Evolutionary conservation across 2,329 filamentous ascomycete species (phyloP).

Genomic region (Penicillium sp.): DNA sequence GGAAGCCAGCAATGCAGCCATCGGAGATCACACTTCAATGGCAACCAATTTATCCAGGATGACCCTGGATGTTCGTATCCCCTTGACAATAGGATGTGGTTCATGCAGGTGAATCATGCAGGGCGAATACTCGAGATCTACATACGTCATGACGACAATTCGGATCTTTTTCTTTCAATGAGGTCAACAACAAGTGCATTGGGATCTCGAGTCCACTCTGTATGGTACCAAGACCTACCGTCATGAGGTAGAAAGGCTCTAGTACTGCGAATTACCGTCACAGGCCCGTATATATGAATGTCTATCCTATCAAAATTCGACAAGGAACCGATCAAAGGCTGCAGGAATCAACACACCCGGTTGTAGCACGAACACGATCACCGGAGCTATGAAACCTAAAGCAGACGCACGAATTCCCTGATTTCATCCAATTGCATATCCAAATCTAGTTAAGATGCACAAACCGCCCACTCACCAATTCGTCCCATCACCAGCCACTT

Average conservation of each 20-base stretch:
- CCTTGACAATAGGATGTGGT: not conserved
- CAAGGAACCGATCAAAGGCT: not conserved
- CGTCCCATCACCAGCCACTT: not conserved
- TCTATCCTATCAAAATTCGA: not conserved
- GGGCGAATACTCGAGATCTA: not conserved
- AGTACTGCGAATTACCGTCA: not conserved
- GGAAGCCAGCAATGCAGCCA: not conserved
- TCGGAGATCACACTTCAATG: not conserved
- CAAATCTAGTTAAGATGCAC: not conserved
- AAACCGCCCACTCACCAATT: not conserved
- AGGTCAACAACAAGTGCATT: too few species aligned
- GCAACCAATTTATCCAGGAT: not conserved
- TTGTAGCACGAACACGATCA: not conserved
- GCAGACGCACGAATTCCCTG: not conserved
- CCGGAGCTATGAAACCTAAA: not conserved
- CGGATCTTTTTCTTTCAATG: not conserved
- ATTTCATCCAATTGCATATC: not conserved
- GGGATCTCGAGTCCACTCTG: not conserved
- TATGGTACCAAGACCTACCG: not conserved
- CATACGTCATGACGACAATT: not conserved
- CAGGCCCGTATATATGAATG: not conserved
- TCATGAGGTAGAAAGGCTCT: too few species aligned
- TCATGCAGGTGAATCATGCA: not conserved
- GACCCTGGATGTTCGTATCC: not conserved
- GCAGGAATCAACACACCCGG: not conserved